Conservation (phyloP, 2,329 filamentous ascomycete species). For the Cercospora zeae-maydis region DNA sequence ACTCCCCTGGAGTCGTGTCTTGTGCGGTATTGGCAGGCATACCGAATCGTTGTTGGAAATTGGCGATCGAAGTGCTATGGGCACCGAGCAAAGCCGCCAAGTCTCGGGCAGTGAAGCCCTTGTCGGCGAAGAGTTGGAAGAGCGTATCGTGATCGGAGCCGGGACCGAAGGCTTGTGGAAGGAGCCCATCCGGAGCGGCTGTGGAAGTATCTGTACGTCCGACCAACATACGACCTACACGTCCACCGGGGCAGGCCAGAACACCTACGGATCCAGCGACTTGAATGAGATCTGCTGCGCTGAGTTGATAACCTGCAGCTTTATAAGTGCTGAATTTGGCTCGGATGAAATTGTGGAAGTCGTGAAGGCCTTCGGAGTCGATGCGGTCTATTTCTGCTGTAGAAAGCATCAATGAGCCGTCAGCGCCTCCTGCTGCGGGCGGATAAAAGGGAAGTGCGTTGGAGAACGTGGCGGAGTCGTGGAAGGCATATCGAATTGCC, state of each 20-base stretch:
- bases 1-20: slow-evolving; percentile 50
- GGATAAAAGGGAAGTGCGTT: slow-evolving; percentile 21
- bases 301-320: slow-evolving; percentile 32
- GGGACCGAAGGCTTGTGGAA: slow-evolving; percentile 44
- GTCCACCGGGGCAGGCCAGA: slow-evolving; percentile 52
- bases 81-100: slow-evolving; percentile 55
- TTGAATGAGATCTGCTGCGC: slow-evolving; percentile 55
- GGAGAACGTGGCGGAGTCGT: slow-evolving; percentile 31
- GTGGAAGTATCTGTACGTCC: slow-evolving; percentile 47
- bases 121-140: slow-evolving; percentile 48
- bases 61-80: slow-evolving; percentile 50
- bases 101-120: slow-evolving; percentile 50
- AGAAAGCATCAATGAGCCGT: slow-evolving; percentile 41
- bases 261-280: slow-evolving; percentile 48
- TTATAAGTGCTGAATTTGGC: slow-evolving; percentile 36
- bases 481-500: slow-evolving; percentile 38
- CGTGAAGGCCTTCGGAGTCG: slow-evolving; percentile 47
- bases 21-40: slow-evolving; percentile 39
- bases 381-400: slow-evolving; percentile 37
- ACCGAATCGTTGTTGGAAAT: slow-evolving; percentile 30
- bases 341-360: slow-evolving; percentile 42
- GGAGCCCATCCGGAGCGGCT: slow-evolving; percentile 43
- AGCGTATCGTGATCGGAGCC: slow-evolving; percentile 40
- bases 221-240: slow-evolving; percentile 49
- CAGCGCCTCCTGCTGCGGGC: slow-evolving; percentile 39